Conservation (phyloP, 768 basidiomycete genomes). For the Psilocybe cyanescens region DNA sequence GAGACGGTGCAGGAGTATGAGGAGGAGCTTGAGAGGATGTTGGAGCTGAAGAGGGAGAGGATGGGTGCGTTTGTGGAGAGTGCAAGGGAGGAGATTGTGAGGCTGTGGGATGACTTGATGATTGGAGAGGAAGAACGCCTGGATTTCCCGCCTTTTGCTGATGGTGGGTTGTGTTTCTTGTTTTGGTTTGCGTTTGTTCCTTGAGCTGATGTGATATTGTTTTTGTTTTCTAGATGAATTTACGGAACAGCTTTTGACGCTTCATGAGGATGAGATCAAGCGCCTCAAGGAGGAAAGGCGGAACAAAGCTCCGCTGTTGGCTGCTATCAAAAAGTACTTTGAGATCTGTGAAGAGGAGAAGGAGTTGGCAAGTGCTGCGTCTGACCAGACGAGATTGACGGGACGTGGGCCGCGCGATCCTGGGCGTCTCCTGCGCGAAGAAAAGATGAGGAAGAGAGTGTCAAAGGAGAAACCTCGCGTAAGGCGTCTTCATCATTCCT, state of each 20-base stretch:
- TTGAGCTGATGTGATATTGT: conserved; percentile 2
- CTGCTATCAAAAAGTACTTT: conserved; percentile 84
- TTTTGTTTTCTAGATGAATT: conserved; percentile 64
- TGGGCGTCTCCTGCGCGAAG: conserved; percentile 86
- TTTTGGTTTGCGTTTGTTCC: neutral
- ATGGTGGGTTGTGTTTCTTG: conserved; percentile 55
- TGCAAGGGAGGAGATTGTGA: conserved; percentile 79
- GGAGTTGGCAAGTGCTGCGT: conserved; percentile 80
- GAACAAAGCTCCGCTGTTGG: conserved; percentile 75
- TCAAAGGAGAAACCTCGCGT: conserved; percentile 92
- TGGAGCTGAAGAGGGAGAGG: conserved; percentile 84
- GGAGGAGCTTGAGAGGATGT: conserved; percentile 87
- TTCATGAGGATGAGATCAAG: conserved; percentile 86
- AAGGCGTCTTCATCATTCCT: conserved; percentile 26
- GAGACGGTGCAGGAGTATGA: conserved; percentile 83
- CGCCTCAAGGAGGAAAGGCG: conserved; percentile 84
- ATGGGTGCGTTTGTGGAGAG: conserved; percentile 85
- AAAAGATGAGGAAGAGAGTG: conserved; percentile 97
- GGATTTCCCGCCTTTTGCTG: conserved; percentile 81
- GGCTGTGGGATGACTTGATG: conserved; percentile 87
- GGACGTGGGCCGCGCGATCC: conserved; percentile 85
- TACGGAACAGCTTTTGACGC: conserved; percentile 82
- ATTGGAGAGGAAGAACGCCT: conserved; percentile 80
- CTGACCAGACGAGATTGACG: conserved; percentile 80
- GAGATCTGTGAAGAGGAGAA: conserved; percentile 90